Percentiles rank a stretch among this genome's conserved stretches.
phyloP scores from a whole-genome alignment of 331 rosid species.

The Prunus yedoensis region DNA sequence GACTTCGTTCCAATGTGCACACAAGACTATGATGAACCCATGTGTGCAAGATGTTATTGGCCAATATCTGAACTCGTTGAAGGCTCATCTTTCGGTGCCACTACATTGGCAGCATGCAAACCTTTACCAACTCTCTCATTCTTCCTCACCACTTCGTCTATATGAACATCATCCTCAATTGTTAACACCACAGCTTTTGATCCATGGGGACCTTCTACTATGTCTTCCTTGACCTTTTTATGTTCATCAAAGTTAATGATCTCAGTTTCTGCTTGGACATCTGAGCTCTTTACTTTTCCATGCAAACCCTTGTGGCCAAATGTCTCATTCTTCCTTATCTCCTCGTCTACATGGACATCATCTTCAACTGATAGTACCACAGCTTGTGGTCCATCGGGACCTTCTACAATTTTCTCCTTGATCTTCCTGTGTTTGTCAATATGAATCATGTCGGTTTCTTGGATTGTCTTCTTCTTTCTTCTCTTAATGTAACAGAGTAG shows the following conservation, averaged over 20 bases:
- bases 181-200: conserved; percentile 31
- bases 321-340: conserved; percentile 38
- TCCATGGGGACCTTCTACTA: conserved; percentile 61
- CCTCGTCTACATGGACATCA: conserved; percentile 56
- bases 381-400: conserved; percentile 52
- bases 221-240: conserved; percentile 42
- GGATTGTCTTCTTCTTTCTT: conserved; percentile 46
- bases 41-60: background rate
- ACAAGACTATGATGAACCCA: background rate
- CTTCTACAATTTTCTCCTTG: conserved; percentile 51
- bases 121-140: conserved; percentile 28
- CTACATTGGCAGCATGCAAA: background rate
- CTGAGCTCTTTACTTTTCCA: conserved; percentile 20
- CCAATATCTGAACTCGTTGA: background rate
- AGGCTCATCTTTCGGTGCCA: conserved; percentile 4
- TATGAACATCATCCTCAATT: conserved; percentile 60
- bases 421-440: conserved; percentile 59
- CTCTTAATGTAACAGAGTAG: conserved; percentile 51
- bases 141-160: conserved; percentile 48
- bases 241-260: conserved; percentile 57
- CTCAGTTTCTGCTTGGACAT: conserved; percentile 35
- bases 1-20: background rate
- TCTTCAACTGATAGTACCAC: conserved; percentile 58
- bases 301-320: conserved; percentile 33
- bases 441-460: conserved; percentile 49